Percentiles rank a stretch among this genome's conserved stretches.
Evolutionary conservation across 495 filamentous ascomycete genomes (phyloP).

Genomic region (Podospora anserina): DNA sequence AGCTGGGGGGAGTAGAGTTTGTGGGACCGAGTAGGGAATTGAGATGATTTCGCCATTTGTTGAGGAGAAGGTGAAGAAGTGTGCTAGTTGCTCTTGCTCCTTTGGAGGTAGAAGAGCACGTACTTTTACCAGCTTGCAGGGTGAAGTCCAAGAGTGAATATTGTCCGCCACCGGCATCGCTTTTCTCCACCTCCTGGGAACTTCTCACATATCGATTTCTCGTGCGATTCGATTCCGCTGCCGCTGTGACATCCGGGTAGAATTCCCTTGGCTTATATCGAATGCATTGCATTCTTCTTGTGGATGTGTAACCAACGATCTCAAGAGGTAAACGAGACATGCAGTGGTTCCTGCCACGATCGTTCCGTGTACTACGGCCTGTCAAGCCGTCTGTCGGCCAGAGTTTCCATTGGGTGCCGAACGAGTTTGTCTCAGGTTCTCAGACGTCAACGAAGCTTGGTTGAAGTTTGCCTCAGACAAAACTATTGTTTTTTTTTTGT

Average conservation of each 20-base stretch:
- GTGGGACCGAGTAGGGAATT: background rate
- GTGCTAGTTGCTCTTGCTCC: too few relatives aligned
- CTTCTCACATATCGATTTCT: background rate
- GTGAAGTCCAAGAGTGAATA: too few relatives aligned
- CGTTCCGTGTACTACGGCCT: background rate
- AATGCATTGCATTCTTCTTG: too few relatives aligned
- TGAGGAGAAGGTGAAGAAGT: background rate
- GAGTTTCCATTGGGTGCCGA: background rate
- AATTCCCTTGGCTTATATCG: too few relatives aligned
- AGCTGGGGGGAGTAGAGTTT: background rate
- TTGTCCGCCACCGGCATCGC: too few relatives aligned
- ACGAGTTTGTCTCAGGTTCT: background rate
- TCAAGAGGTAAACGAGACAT: background rate
- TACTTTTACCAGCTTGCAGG: too few relatives aligned
- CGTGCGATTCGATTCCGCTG: too few relatives aligned
- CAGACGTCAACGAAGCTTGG: background rate
- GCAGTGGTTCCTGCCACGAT: background rate
- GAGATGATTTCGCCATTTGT: background rate
- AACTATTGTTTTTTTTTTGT: too few relatives aligned
- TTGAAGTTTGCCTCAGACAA: background rate
- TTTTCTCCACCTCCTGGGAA: background rate
- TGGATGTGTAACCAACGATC: background rate
- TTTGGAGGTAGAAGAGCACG: too few relatives aligned
- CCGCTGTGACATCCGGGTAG: too few relatives aligned
- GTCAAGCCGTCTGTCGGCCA: background rate